Evolutionary conservation across 257 asterid genomes (phyloP), one percentile per base, ranked within the genome.

Genomic region (Plantago elongata): DNA sequence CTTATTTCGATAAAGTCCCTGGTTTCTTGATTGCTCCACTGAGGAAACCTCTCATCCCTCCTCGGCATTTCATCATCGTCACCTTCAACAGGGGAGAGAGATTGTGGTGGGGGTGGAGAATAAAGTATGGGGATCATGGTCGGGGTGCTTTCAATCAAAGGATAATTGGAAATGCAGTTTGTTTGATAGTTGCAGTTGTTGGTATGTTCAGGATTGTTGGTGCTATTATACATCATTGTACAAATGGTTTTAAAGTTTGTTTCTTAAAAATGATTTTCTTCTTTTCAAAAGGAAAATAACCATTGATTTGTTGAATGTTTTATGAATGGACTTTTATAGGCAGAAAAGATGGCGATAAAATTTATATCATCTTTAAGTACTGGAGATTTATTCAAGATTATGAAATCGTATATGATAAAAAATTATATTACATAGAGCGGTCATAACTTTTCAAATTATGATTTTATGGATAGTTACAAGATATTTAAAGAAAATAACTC

Each of bases 1-100:
- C 92, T 69, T 27, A 78, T 78, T 17, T 75, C 81, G n/a, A 86
- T 87, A 3, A 89, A 79, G 43, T 81, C 89, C 73, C 78, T 84
- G 7, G 86, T 89, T 67, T 86, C 97, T 38, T 83, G 85, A 62
- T 64, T 66, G 65, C 83, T 76, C 97, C 95, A 87, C 47, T 74
- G 88, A 37, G 84, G 86, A 58, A 65, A 75, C 71, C 91, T 81
- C 77, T 82, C 89, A 30, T 84, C 96, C 51, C 84, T 78, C 70
- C 56, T 72, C 2, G 89, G 85, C 4, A 85, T 66, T 54, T 85
- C 95, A 27, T 72, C 85, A 29, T 18, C 72, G 0, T 22, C 56
- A 17, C 5, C 16, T 7, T 0, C 16, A 16, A 3, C 16, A 0
- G 27, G 29, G 18, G 16, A 0, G 54, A 49, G n/a, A 14, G n/a